A percentile compares a stretch with the other conserved stretches of the same genome.
These are phyloP conservation scores for Fusarium concolor DNA, from an alignment of 2,329 filamentous ascomycete species.

Conservation along the genomic window DNA sequence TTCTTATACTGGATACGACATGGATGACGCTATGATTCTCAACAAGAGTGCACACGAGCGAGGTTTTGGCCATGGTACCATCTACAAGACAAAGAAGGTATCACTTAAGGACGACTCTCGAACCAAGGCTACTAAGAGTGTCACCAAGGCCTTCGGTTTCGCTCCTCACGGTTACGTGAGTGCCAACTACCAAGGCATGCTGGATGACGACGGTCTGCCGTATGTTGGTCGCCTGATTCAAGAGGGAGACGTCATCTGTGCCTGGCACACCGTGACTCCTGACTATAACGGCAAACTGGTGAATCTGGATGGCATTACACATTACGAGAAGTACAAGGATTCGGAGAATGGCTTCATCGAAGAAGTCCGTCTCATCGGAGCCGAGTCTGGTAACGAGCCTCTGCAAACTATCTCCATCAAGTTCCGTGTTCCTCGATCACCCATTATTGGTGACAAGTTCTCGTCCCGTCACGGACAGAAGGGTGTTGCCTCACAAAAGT, in stretches of 20 bases:
- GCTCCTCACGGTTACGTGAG: constrained; percentile 80
- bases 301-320: constrained; percentile 87
- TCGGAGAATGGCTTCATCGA: constrained; percentile 89
- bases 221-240: constrained; percentile 80
- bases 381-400: constrained; percentile 84
- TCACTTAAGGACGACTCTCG: constrained; percentile 83
- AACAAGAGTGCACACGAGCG: constrained; percentile 98
- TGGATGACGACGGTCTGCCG: constrained; percentile 91
- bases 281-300: constrained; percentile 82
- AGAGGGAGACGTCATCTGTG: constrained; percentile 86
- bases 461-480: constrained; percentile 98
- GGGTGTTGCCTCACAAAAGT: constrained; percentile 95
- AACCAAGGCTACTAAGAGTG: constrained; percentile 72
- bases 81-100: constrained; percentile 97
- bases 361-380: constrained; percentile 90
- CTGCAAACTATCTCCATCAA: constrained; percentile 92
- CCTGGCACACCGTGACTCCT: constrained; percentile 87
- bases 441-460: constrained; percentile 98
- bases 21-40: constrained; percentile 99
- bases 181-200: constrained; percentile 74
- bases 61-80: constrained; percentile 93
- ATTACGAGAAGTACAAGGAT: constrained; percentile 96
- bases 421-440: constrained; percentile 88
- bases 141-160: constrained; percentile 90
- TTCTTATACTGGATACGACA: constrained; percentile 98